Percentiles rank a stretch among this genome's conserved stretches.
These are phyloP conservation scores for Daldinia loculata DNA, from an alignment of 495 filamentous ascomycete genomes.

Conservation along the genomic window DNA sequence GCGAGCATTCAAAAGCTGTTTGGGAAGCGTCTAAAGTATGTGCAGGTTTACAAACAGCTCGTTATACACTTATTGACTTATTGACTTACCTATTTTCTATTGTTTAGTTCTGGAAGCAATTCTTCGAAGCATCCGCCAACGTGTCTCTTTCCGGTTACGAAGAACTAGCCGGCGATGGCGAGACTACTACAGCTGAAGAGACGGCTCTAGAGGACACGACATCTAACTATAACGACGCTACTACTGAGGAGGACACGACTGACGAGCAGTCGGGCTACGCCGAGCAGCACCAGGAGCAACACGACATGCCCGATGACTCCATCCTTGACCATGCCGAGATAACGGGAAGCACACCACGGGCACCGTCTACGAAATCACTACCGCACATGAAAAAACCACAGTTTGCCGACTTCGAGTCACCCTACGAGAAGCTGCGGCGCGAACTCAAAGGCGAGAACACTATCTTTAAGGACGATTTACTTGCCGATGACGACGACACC, in stretches of 20 bases:
- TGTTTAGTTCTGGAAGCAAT: slow-evolving; percentile 98
- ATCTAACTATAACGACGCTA: slow-evolving; percentile 54
- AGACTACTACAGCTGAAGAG: slow-evolving; percentile 51
- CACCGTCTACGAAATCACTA: slow-evolving; percentile 55
- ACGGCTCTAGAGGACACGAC: slow-evolving; percentile 52
- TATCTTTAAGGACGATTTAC: slow-evolving; percentile 44
- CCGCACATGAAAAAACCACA: slow-evolving; percentile 46
- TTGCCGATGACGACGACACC: slow-evolving; percentile 49
- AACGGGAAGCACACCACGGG: slow-evolving; percentile 62
- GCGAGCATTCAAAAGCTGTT: slow-evolving; percentile 88
- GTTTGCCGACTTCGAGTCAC: slow-evolving; percentile 70
- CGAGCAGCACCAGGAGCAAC: slow-evolving; percentile 46
- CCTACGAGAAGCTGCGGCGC: slow-evolving; percentile 70
- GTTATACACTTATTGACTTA: not conserved
- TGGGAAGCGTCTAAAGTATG: slow-evolving; percentile 95
- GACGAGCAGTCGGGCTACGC: slow-evolving; percentile 48
- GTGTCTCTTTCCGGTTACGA: slow-evolving; percentile 97
- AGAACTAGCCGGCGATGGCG: slow-evolving; percentile 68
- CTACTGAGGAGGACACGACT: slow-evolving; percentile 45
- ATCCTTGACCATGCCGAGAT: slow-evolving; percentile 61
- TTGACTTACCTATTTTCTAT: slow-evolving; percentile 1
- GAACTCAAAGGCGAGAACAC: slow-evolving; percentile 58
- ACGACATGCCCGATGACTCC: slow-evolving; percentile 57
- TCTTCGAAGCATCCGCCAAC: slow-evolving; percentile 98
- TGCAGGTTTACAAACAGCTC: not conserved